A percentile compares a stretch with the other conserved stretches of the same genome.
These are phyloP conservation scores for Aspergillus fischeri DNA, from an alignment of 2,329 filamentous ascomycete species.

Conservation along the genomic window DNA sequence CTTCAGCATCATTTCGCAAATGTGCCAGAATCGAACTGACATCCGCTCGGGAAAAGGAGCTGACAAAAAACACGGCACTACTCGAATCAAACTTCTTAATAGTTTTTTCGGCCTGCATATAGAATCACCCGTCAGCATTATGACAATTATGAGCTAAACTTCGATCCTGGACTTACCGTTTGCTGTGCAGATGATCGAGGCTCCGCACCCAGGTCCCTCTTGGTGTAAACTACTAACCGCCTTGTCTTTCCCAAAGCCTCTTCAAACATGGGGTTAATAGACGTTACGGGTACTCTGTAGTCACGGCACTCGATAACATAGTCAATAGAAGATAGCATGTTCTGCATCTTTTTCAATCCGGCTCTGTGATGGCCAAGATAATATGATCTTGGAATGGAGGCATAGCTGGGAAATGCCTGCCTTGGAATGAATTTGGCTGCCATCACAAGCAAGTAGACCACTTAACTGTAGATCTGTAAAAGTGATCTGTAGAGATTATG, in stretches of 20 bases:
- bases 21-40: conserved; percentile 31
- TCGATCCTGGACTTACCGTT: conserved; percentile 29
- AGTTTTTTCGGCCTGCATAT: conserved; percentile 27
- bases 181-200: conserved; percentile 37
- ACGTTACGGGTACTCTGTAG: conserved; percentile 83
- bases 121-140: conserved; percentile 2
- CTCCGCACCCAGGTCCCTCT: conserved; percentile 66
- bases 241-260: conserved; percentile 66
- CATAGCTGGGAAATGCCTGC: conserved; percentile 65
- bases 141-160: background rate
- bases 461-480: background rate
- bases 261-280: conserved; percentile 86
- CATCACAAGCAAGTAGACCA: conserved; percentile 14
- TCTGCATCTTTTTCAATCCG: conserved; percentile 77
- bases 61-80: conserved; percentile 34
- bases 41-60: conserved; percentile 28
- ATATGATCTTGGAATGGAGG: conserved; percentile 79
- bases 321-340: conserved; percentile 72
- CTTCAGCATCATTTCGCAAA: conserved; percentile 26
- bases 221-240: conserved; percentile 86
- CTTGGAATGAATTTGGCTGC: conserved; percentile 65
- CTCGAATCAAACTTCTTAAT: conserved; percentile 32
- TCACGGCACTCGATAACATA: conserved; percentile 94
- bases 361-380: conserved; percentile 89
- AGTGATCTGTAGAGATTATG: background rate